phyloP scores from a whole-genome alignment of 805 yeast species.

The Sungouiella thailandica region DNA sequence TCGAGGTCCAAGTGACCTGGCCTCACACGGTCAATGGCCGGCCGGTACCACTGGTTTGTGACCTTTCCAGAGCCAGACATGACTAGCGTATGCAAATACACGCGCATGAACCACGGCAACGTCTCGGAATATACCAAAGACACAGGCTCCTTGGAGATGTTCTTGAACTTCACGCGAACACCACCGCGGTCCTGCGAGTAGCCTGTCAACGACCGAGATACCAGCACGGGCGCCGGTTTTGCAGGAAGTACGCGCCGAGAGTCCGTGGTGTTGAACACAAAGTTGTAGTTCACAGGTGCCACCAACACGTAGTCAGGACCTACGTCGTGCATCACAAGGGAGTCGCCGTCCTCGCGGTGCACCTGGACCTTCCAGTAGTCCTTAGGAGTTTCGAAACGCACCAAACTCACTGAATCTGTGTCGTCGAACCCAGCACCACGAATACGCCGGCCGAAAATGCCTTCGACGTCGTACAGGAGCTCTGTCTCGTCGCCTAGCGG shows the following conservation, averaged over 20 bases:
- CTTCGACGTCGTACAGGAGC: conserved; percentile 49
- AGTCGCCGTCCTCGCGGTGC: conserved; percentile 9
- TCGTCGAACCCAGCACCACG: conserved; percentile 62
- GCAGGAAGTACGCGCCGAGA: conserved; percentile 37
- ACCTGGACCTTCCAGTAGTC: conserved; percentile 45
- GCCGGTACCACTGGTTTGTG: conserved; percentile 55
- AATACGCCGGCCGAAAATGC: conserved; percentile 66
- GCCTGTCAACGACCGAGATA: conserved; percentile 85
- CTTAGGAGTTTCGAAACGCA: conserved; percentile 41
- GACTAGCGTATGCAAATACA: conserved; percentile 67
- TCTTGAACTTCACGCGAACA: conserved; percentile 69
- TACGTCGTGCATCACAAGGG: conserved; percentile 3
- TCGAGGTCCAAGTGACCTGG: conserved; percentile 80
- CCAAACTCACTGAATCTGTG: conserved; percentile 29
- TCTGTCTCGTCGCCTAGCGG: conserved; percentile 56
- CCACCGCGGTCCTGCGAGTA: conserved; percentile 91
- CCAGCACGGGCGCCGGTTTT: conserved; percentile 57
- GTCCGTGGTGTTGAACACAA: conserved; percentile 40
- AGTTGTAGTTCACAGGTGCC: conserved; percentile 24
- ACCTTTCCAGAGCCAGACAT: conserved; percentile 32
- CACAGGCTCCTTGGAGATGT: conserved; percentile 49
- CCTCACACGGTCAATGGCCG: conserved; percentile 74
- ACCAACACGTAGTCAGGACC: conserved; percentile 8
- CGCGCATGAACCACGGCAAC: conserved; percentile 88
- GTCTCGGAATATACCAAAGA: conserved; percentile 67